Conservation (phyloP, 1,284 basidiomycete species). For the Sphagnurus paluster region DNA sequence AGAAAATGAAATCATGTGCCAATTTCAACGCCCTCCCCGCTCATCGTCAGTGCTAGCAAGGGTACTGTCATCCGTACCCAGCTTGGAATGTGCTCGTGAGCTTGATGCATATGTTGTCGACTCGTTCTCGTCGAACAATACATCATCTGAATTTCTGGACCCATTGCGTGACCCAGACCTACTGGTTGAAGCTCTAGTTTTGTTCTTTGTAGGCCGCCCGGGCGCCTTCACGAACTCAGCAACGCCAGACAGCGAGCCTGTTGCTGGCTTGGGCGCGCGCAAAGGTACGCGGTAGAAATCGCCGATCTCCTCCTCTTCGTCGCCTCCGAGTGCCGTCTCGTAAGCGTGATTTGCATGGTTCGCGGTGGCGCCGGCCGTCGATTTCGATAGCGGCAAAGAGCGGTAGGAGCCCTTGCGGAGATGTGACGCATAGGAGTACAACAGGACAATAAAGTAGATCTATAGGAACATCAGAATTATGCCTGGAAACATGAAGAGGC, state of each 20-base stretch:
- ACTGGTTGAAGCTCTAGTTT: slow-evolving; percentile 20
- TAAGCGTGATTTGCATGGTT: slow-evolving; percentile 35
- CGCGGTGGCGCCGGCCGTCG: slow-evolving; percentile 29
- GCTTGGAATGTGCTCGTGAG: slow-evolving; percentile 39
- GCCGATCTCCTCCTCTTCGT: slow-evolving; percentile 59
- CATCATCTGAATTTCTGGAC: slow-evolving; percentile 44
- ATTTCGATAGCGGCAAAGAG: slow-evolving; percentile 68
- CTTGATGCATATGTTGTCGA: slow-evolving; percentile 35
- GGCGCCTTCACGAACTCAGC: slow-evolving; percentile 62
- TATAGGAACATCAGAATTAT: slow-evolving; percentile 32
- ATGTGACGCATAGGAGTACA: slow-evolving; percentile 95
- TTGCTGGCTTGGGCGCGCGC: slow-evolving; percentile 36
- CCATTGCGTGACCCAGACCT: slow-evolving; percentile 26
- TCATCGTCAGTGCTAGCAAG: slow-evolving; percentile 32
- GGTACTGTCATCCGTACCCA: slow-evolving; percentile 39
- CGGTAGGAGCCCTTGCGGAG: slow-evolving; percentile 92
- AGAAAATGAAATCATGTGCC: slow-evolving; percentile 14
- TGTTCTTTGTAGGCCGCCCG: slow-evolving; percentile 28
- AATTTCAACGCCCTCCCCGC: slow-evolving; percentile 19
- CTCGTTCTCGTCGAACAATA: slow-evolving; percentile 55
- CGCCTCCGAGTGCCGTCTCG: slow-evolving; percentile 45
- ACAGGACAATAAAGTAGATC: slow-evolving; percentile 89
- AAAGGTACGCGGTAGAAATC: slow-evolving; percentile 67
- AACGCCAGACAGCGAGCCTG: slow-evolving; percentile 39
- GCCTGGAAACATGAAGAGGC: slow-evolving; percentile 1